These are phyloP conservation scores for Xanthoparmelia taractica DNA, from an alignment of 495 filamentous ascomycete genomes.

Conservation along the genomic window DNA sequence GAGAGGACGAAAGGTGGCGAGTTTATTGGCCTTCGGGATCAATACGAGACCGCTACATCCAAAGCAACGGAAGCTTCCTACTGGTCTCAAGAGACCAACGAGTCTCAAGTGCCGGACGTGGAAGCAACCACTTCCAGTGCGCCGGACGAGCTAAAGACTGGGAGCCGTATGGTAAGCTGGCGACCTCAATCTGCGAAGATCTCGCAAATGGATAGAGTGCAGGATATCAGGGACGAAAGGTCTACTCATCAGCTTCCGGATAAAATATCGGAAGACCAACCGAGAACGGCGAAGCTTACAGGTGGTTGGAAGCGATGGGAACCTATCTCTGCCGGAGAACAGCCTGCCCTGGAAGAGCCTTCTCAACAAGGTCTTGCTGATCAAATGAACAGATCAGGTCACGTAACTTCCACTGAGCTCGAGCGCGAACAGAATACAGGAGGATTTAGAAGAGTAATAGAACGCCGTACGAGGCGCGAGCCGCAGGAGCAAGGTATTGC, in stretches of 20 bases:
- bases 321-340: background rate
- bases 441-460: background rate
- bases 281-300: background rate
- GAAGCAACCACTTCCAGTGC: background rate
- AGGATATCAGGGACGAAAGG: background rate
- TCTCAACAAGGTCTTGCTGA: background rate
- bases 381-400: background rate
- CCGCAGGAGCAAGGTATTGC: background rate
- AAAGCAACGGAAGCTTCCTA: background rate
- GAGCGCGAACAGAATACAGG: background rate
- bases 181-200: background rate
- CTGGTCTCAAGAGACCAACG: background rate
- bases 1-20: conserved; percentile 15
- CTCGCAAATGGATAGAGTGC: background rate
- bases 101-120: background rate
- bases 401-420: background rate
- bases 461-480: background rate
- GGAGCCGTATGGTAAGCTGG: background rate
- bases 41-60: background rate
- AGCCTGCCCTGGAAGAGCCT: background rate
- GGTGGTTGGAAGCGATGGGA: background rate
- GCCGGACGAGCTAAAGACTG: background rate
- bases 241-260: background rate
- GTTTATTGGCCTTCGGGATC: conserved; percentile 13
- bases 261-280: background rate